Conservation (phyloP, 176 grass and related monocot genomes). For the Oryza glumipatula region DNA sequence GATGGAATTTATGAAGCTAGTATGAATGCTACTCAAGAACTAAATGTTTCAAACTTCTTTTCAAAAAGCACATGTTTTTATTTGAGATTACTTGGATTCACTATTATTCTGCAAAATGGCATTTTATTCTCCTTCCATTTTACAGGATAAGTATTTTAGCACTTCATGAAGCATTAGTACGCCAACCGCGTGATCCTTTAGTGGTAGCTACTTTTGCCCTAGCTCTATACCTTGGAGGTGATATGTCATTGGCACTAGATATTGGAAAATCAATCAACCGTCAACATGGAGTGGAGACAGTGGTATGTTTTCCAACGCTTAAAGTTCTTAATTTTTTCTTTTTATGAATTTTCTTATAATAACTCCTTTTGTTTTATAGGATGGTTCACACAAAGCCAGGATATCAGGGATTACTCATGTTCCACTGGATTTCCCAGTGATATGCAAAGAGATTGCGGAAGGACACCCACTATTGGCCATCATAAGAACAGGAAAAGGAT, state of each 20-base stretch:
- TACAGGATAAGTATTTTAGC: slow-evolving; percentile 89
- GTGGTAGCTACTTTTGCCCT: slow-evolving; percentile 78
- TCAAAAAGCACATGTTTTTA: neutral
- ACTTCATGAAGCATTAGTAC: slow-evolving; percentile 79
- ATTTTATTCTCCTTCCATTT: slow-evolving; percentile 8
- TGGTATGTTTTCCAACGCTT: no score
- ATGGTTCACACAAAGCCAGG: no score
- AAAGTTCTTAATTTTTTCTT: no score
- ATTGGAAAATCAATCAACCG: slow-evolving; percentile 65
- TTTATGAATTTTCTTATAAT: no score
- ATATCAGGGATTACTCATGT: no score
- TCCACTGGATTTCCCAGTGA: no score
- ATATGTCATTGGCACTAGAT: slow-evolving; percentile 71
- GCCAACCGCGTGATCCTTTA: slow-evolving; percentile 69
- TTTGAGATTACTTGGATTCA: neutral
- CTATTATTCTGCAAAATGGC: neutral
- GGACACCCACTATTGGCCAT: no score
- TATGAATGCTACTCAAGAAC: neutral
- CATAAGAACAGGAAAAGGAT: no score
- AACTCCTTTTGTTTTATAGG: no score
- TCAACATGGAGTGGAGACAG: neutral
- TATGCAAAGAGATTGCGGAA: no score
- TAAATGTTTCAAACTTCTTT: neutral
- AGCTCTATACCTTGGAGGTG: slow-evolving; percentile 87
- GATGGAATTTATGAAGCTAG: neutral